These are phyloP conservation scores for Chaetomiaceae sp. DNA, from an alignment of 2,329 filamentous ascomycete species.

Conservation along the genomic window DNA sequence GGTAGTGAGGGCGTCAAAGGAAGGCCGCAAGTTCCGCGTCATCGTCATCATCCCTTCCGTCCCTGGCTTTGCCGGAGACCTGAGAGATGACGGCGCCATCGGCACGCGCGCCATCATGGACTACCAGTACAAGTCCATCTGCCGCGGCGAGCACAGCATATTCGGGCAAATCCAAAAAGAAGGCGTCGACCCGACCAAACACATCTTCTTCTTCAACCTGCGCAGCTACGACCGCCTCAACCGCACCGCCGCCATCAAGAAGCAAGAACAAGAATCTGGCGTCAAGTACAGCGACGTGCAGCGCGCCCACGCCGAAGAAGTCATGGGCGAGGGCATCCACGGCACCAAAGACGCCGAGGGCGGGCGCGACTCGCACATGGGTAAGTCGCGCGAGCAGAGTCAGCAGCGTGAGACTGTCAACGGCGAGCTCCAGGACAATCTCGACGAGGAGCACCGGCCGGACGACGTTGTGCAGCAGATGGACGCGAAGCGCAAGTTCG, in stretches of 20 bases:
- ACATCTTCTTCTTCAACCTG: slow-evolving; percentile 93
- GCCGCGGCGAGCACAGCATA: slow-evolving; percentile 75
- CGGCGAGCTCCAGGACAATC: slow-evolving; percentile 28
- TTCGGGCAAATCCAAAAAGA: slow-evolving; percentile 66
- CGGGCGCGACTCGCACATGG: slow-evolving; percentile 46
- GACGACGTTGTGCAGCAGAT: slow-evolving; percentile 29
- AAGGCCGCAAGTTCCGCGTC: slow-evolving; percentile 80
- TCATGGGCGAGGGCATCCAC: slow-evolving; percentile 71
- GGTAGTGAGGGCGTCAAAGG: slow-evolving; percentile 71
- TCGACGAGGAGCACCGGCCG: slow-evolving; percentile 33
- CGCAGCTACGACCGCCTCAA: slow-evolving; percentile 90
- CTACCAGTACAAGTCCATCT: slow-evolving; percentile 77
- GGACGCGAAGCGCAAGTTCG: slow-evolving; percentile 48
- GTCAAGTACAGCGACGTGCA: slow-evolving; percentile 83
- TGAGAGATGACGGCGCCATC: slow-evolving; percentile 64
- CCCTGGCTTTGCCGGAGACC: slow-evolving; percentile 75
- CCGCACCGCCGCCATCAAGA: slow-evolving; percentile 65
- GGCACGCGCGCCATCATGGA: slow-evolving; percentile 84
- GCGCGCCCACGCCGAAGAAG: slow-evolving; percentile 78
- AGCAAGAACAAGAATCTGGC: slow-evolving; percentile 73
- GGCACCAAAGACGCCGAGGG: slow-evolving; percentile 43
- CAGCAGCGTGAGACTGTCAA: slow-evolving; percentile 24
- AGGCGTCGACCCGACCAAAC: slow-evolving; percentile 68
- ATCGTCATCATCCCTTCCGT: slow-evolving; percentile 88
- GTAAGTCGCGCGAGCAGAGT: slow-evolving; percentile 30